Conservation (phyloP, 176 grass and related monocot species). For the Ensete ventricosum region DNA sequence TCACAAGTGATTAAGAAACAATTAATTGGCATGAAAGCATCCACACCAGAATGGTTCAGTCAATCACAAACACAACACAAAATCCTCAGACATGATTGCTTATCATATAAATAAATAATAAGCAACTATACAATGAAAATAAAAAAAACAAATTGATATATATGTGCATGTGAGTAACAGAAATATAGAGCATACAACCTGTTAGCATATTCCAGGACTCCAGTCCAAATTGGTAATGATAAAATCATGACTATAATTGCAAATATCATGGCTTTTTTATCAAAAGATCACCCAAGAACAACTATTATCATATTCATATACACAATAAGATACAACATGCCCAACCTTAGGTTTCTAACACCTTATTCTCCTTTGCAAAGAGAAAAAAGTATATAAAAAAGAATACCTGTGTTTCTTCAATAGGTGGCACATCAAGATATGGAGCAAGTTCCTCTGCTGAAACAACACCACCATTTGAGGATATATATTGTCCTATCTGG, state of each 20-base stretch:
- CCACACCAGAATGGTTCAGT: neutral
- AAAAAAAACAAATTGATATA: neutral
- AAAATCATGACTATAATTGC: too few species aligned
- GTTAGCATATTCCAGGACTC: neutral
- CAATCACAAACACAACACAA: neutral
- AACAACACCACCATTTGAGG: slow-evolving; percentile 91
- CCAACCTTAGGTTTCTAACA: neutral
- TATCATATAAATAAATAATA: neutral
- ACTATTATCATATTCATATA: slow-evolving; percentile 3
- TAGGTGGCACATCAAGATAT: slow-evolving; percentile 65
- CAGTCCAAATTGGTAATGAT: too few species aligned
- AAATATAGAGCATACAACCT: neutral
- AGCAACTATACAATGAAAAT: neutral
- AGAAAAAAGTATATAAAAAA: slow-evolving; percentile 22
- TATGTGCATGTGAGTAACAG: neutral
- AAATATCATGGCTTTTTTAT: too few species aligned
- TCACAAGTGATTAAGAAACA: slow-evolving; percentile 1
- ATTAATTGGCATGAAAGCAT: neutral
- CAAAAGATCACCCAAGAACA: neutral
- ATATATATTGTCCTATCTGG: slow-evolving; percentile 95
- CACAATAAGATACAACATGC: neutral
- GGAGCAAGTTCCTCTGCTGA: slow-evolving; percentile 93
- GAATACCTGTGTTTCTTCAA: slow-evolving; percentile 68
- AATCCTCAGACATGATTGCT: neutral
- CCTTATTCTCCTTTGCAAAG: slow-evolving; percentile 1